These are phyloP conservation scores for Conticribra guillardii DNA, from an alignment of 108 stramenopile species.

Conservation along the genomic window DNA sequence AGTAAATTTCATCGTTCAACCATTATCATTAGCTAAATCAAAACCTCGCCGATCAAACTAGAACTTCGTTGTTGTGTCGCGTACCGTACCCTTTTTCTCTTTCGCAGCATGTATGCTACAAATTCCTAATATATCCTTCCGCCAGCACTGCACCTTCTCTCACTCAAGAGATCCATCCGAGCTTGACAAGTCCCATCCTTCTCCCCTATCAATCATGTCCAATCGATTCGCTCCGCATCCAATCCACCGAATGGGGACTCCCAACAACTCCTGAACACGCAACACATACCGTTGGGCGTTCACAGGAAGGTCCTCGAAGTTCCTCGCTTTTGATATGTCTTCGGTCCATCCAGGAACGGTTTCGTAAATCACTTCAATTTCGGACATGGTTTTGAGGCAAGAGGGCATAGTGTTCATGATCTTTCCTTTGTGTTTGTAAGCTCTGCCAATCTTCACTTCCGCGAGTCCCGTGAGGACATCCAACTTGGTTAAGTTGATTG, in stretches of 20 bases:
- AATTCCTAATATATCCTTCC: too few relatives aligned
- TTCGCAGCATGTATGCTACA: too few relatives aligned
- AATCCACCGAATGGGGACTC: slow-evolving; percentile 96
- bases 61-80: too few relatives aligned
- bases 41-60: too few relatives aligned
- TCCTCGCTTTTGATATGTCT: slow-evolving; percentile 84
- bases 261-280: slow-evolving; percentile 92
- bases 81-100: too few relatives aligned
- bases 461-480: slow-evolving; percentile 95
- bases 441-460: slow-evolving; percentile 82
- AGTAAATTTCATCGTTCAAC: too few relatives aligned
- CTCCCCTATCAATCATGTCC: slow-evolving; percentile 91
- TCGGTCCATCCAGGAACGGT: slow-evolving; percentile 95
- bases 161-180: too few relatives aligned
- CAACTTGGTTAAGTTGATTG: slow-evolving; percentile 97
- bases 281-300: slow-evolving; percentile 93
- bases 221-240: slow-evolving; percentile 96
- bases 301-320: slow-evolving; percentile 94
- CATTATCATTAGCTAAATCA: too few relatives aligned
- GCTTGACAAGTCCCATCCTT: slow-evolving; percentile 67
- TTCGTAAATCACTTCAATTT: slow-evolving; percentile 96
- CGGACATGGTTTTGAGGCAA: slow-evolving; percentile 74
- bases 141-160: too few relatives aligned
- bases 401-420: slow-evolving; percentile 92
- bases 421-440: slow-evolving; percentile 91